phyloP scores from a whole-genome alignment of 225 moss, liverwort and hornwort species.

The Polytrichum formosum region DNA sequence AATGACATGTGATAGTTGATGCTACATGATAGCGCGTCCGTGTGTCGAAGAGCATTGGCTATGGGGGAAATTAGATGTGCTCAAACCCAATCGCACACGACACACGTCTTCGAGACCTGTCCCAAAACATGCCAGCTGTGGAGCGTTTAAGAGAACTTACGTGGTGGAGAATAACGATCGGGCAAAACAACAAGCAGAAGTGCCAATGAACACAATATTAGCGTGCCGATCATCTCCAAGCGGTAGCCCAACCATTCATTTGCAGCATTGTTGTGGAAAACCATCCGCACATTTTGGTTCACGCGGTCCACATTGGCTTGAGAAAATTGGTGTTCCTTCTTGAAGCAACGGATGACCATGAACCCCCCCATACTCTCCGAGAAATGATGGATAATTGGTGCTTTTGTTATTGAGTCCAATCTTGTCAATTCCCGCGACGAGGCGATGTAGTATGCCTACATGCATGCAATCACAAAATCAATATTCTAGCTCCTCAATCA shows the following conservation, averaged over 20 bases:
- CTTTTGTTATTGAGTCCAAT: slow-evolving; percentile 71
- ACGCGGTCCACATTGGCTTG: slow-evolving; percentile 31
- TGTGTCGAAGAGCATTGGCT: too few relatives aligned
- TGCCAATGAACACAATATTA: slow-evolving; percentile 52
- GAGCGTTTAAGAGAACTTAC: slow-evolving; percentile 20
- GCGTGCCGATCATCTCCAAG: slow-evolving; percentile 60
- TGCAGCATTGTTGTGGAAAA: slow-evolving; percentile 51
- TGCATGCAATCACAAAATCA: neutral
- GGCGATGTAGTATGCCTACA: slow-evolving; percentile 54
- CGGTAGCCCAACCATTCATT: slow-evolving; percentile 77
- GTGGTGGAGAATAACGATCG: slow-evolving; percentile 38
- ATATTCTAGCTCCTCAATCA: too few relatives aligned
- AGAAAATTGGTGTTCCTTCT: slow-evolving; percentile 53
- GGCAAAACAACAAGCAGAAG: slow-evolving; percentile 56
- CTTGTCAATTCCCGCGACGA: slow-evolving; percentile 70
- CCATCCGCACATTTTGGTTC: slow-evolving; percentile 51
- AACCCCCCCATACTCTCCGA: slow-evolving; percentile 71
- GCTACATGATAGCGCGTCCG: too few relatives aligned
- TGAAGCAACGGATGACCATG: slow-evolving; percentile 68
- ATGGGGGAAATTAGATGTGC: too few relatives aligned
- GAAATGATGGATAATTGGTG: slow-evolving; percentile 80
- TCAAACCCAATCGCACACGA: too few relatives aligned
- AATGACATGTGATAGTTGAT: too few relatives aligned
- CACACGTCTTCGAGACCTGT: too few relatives aligned
- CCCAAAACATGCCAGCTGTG: neutral